phyloP scores from a whole-genome alignment of 768 basidiomycete genomes.

The Chalciporus piperatus region DNA sequence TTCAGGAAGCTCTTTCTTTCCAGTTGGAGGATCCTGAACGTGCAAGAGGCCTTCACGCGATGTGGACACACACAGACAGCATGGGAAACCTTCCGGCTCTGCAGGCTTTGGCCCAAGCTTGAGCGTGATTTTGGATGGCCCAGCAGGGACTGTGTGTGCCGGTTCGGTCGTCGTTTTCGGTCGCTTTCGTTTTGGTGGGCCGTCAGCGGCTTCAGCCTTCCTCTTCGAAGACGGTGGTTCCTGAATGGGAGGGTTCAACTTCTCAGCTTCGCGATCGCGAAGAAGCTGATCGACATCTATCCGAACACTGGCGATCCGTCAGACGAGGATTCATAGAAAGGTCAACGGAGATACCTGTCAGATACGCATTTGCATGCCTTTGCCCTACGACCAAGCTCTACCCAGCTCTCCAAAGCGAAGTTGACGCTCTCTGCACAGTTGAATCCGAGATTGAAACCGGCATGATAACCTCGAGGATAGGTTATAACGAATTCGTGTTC shows the following conservation, averaged over 20 bases:
- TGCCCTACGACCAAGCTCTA: conserved; percentile 82
- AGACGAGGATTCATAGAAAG: conserved; percentile 4
- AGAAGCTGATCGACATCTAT: conserved; percentile 92
- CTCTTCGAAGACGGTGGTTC: conserved; percentile 34
- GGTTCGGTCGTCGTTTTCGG: conserved; percentile 11
- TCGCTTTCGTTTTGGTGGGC: conserved; percentile 24
- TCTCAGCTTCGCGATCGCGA: conserved; percentile 57
- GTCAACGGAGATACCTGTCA: conserved; percentile 53
- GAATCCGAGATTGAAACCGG: conserved; percentile 93
- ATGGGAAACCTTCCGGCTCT: conserved; percentile 57
- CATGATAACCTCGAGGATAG: conserved; percentile 92
- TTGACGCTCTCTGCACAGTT: conserved; percentile 98
- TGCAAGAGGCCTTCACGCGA: conserved; percentile 52
- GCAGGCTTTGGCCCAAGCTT: conserved; percentile 64
- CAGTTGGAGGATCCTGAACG: conserved; percentile 65
- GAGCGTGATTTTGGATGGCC: conserved; percentile 47
- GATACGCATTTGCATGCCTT: conserved; percentile 70
- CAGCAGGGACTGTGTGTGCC: conserved; percentile 11
- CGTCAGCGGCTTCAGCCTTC: conserved; percentile 35
- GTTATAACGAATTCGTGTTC: conserved; percentile 97
- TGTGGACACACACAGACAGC: conserved; percentile 63
- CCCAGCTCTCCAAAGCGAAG: conserved; percentile 93
- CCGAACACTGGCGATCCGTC: conserved; percentile 59
- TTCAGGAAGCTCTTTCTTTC: conserved; percentile 51
- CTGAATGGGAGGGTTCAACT: conserved; percentile 7